Conservation (phyloP, 2,329 filamentous ascomycete species). For the Xylariaceae sp. region DNA sequence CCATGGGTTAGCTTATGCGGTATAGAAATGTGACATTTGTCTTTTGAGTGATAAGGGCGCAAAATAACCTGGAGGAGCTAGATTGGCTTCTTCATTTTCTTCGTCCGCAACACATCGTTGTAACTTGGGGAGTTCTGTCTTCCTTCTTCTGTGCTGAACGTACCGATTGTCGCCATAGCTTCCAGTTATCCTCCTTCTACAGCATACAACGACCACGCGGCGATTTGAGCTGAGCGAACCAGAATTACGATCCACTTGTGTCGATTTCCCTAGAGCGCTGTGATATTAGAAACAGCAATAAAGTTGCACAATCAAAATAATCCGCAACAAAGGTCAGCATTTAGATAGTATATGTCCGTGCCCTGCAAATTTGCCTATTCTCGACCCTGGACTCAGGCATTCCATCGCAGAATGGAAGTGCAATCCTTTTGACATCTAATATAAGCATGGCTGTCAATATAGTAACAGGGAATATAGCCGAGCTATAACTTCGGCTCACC, state of each 20-base stretch:
- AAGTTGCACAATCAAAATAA: background rate
- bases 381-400: background rate
- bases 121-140: background rate
- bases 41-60: no score
- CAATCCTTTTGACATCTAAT: no score
- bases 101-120: background rate
- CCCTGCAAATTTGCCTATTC: constrained; percentile 1
- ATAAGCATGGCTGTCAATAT: no score
- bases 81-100: background rate
- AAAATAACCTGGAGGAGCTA: no score
- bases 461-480: constrained; percentile 22
- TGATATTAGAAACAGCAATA: no score
- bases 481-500: constrained; percentile 13
- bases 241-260: no score
- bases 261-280: no score
- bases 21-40: background rate
- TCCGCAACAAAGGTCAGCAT: background rate
- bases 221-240: no score
- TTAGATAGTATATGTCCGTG: background rate
- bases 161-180: constrained; percentile 28
- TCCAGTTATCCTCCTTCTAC: no score
- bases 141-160: background rate
- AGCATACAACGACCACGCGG: no score
- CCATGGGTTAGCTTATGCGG: constrained; percentile 5
- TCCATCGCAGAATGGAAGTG: no score